Evolutionary conservation across 73 alveolate species (phyloP).

Genomic region (Paramecium biaurelia): DNA sequence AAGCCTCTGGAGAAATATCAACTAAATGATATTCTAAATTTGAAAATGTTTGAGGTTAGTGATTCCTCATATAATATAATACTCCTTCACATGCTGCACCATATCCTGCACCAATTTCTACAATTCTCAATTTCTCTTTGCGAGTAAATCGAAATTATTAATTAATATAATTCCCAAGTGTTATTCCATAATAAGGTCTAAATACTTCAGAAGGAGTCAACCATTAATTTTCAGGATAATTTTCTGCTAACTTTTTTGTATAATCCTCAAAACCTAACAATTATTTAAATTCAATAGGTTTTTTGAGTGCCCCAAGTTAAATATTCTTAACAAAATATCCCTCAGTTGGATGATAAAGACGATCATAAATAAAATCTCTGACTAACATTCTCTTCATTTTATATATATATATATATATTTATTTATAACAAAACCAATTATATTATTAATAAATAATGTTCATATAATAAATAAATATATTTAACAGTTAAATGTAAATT

Average conservation of each 20-base stretch:
- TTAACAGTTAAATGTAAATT: too few relatives aligned
- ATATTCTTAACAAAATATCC: constrained; percentile 84
- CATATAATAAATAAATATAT: too few relatives aligned
- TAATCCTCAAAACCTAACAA: constrained; percentile 76
- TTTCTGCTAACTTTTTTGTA: constrained; percentile 66
- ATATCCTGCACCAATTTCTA: constrained; percentile 92
- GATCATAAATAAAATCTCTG: constrained; percentile 81
- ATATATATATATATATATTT: background rate
- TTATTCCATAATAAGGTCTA: constrained; percentile 88
- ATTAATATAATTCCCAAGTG: constrained; percentile 81
- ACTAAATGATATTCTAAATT: constrained; percentile 74
- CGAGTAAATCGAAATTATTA: constrained; percentile 25
- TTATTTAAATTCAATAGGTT: constrained; percentile 65
- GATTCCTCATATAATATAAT: constrained; percentile 74
- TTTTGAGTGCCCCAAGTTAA: constrained; percentile 76
- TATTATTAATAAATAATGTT: too few relatives aligned
- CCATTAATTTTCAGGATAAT: constrained; percentile 87
- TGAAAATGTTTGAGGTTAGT: constrained; percentile 65
- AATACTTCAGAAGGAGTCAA: constrained; percentile 80
- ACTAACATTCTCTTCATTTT: constrained; percentile 6
- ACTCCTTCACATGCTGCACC: constrained; percentile 83
- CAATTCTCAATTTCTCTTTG: constrained; percentile 63
- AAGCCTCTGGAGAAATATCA: constrained; percentile 77
- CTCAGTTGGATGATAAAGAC: constrained; percentile 73
- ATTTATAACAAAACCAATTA: background rate